phyloP scores from a whole-genome alignment of 179 eudicot species.

The Heliamphora ciliata region DNA sequence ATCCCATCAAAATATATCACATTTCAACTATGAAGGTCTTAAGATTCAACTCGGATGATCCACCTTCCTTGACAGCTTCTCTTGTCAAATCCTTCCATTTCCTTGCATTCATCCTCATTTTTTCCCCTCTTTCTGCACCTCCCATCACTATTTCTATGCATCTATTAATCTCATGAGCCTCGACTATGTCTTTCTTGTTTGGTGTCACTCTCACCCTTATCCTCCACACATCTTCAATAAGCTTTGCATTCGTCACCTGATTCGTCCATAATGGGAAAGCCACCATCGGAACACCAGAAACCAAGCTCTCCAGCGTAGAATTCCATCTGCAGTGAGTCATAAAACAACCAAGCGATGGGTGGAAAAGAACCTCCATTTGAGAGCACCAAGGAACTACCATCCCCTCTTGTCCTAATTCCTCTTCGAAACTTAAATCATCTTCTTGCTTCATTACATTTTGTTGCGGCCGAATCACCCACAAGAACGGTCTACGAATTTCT shows the following conservation, averaged over 20 bases:
- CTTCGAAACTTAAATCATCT: conserved; percentile 11
- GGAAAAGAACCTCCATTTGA: conserved; percentile 34
- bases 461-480: conserved; percentile 22
- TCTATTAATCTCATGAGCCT: conserved; percentile 30
- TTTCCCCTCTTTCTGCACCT: conserved; percentile 20
- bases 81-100: conserved; percentile 25
- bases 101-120: conserved; percentile 21
- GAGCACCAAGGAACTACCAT: conserved; percentile 38
- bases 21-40: conserved; percentile 13
- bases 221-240: conserved; percentile 28
- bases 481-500: conserved; percentile 3
- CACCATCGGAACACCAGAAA: conserved; percentile 34
- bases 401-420: conserved; percentile 26
- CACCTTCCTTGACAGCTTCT: conserved; percentile 23
- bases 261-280: conserved; percentile 28
- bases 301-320: conserved; percentile 32
- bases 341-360: conserved; percentile 37
- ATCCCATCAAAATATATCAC: no score
- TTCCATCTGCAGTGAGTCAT: conserved; percentile 47
- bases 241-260: conserved; percentile 38
- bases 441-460: background rate
- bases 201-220: conserved; percentile 24
- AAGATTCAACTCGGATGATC: conserved; percentile 23
- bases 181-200: conserved; percentile 25
- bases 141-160: conserved; percentile 37